phyloP scores from a whole-genome alignment of 2,329 filamentous ascomycete genomes.

The Acrodontium crateriforme region DNA sequence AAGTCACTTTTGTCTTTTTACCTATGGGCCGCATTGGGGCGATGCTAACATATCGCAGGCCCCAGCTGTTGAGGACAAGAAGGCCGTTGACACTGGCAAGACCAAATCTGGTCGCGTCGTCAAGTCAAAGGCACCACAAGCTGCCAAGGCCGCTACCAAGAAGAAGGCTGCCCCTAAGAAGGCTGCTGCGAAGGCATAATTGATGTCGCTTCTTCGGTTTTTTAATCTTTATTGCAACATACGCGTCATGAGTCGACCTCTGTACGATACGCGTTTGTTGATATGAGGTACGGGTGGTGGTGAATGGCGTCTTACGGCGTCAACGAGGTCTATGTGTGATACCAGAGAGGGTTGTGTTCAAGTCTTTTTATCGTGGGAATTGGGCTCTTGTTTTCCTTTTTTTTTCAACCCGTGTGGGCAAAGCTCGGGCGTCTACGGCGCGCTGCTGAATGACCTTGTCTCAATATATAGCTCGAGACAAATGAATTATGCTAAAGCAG shows the following conservation, averaged over 20 bases:
- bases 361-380: too few relatives aligned
- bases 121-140: constrained; percentile 46
- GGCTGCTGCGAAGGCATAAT: constrained; percentile 29
- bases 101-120: constrained; percentile 78
- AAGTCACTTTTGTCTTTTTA: too few relatives aligned
- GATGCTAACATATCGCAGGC: constrained; percentile 31
- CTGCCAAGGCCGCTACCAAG: constrained; percentile 9
- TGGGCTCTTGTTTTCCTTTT: too few relatives aligned
- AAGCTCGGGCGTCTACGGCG: too few relatives aligned
- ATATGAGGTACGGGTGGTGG: constrained; percentile 1
- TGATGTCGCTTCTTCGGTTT: constrained; percentile 10
- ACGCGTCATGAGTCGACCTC: too few relatives aligned
- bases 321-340: constrained; percentile 7
- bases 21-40: too few relatives aligned
- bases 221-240: too few relatives aligned
- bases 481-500: too few relatives aligned
- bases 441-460: too few relatives aligned
- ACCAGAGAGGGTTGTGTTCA: constrained; percentile 3
- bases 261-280: not conserved
- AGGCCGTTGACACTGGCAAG: constrained; percentile 54
- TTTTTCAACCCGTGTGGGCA: too few relatives aligned
- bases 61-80: constrained; percentile 52
- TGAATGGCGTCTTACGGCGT: constrained; percentile 8
- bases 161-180: constrained; percentile 29
- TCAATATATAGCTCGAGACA: too few relatives aligned